Base-by-base conservation (phyloP, 140 eudicot genomes). In the Bidens hawaiensis region DNA sequence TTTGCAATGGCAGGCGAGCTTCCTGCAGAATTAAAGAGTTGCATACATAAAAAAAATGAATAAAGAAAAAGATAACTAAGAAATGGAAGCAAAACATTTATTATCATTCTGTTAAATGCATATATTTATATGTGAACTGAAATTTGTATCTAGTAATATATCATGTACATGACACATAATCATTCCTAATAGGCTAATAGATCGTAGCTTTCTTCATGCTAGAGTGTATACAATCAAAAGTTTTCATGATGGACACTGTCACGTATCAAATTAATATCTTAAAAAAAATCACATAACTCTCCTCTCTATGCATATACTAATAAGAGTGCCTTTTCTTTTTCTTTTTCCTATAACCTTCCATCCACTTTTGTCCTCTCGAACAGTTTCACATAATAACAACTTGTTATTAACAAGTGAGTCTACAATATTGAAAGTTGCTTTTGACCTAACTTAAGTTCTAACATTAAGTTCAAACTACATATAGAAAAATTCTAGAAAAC, bases 1-100 rank as follows among this genome's bases (percentile, higher is more conserved):
- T 60, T 72, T 94, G 99, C 59, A 94, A 61, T 7, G 97, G 90
- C 72, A 79, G 56, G 61, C 97, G 89, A 57, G 90, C 73, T 81
- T 94, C 99, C 99, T 94, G 85, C 74, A 74, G 17, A 70, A 17
- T 34, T 47, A 45, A 64, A 70, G 34, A 57, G 68, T 54, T 50
- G 40, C 74, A 40, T 66, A 21, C 13, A 12, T 59, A 22, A 3
- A 59, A 10, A n/a, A 51, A 22, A 31, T 16, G 3, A 15, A 14
- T n/a, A 16, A 24, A 31, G 5, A 12, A 31, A 22, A 27, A 15
- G 23, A 36, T 36, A 38, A 38, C 23, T n/a, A n/a, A 25, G 17
- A 54, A 8, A 28, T 28, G 46, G 45, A 40, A 67, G 31, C 64
- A 67, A 31, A 41, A 24, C 52, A 21, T 45, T 28, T 68, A 30